Evolutionary conservation across 1,284 basidiomycete genomes (phyloP), one percentile per base, ranked within the genome.

Genomic region (Cryptococcus neoformans): DNA sequence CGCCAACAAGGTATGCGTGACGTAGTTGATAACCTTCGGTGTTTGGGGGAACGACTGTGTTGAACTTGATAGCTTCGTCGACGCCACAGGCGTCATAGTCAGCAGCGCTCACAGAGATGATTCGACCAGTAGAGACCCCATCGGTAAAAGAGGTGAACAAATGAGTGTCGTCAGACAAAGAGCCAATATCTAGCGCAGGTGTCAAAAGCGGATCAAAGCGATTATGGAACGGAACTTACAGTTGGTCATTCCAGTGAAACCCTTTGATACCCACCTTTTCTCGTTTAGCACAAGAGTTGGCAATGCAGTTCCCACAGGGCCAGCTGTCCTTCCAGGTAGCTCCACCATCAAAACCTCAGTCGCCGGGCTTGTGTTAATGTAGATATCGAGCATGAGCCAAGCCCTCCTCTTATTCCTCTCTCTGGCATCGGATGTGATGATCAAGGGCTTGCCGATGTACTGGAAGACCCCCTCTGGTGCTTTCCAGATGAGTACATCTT

Each of bases 291-390:
- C 38, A 49, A 59, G 21, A 11, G 38, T n/a, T 10, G 45, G 35
- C 14, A 55, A 49, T 5, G 36, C 42, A 44, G 38, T 9, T 7
- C 39, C 41, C 46, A 57, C 57, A 41, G 40, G 37, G 14, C 45
- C 41, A 1, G 44, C 45, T n/a, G 49, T 40, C n/a, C 54, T 39
- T 37, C 37, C 35, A 4, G 59, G 56, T 17, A 63, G 38, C 38
- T 58, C 57, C 7, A 63, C 38, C 39, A 63, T 38, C n/a, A 63
- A 51, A 16, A 49, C 14, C 42, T 63, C 57, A 5, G 62, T 61
- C 38, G 61, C 62, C n/a, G 62, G 59, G 35, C 54, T 61, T 16
- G 62, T 61, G 44, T 59, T 63, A 21, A 50, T 42, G 44, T 63
- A 59, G 11, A 63, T 35, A 44, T 63, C 62, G 9, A 55, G 54